Evolutionary conservation across 1,139 yeast genomes (phyloP).

Genomic region (Oligophagozyma castellii): DNA sequence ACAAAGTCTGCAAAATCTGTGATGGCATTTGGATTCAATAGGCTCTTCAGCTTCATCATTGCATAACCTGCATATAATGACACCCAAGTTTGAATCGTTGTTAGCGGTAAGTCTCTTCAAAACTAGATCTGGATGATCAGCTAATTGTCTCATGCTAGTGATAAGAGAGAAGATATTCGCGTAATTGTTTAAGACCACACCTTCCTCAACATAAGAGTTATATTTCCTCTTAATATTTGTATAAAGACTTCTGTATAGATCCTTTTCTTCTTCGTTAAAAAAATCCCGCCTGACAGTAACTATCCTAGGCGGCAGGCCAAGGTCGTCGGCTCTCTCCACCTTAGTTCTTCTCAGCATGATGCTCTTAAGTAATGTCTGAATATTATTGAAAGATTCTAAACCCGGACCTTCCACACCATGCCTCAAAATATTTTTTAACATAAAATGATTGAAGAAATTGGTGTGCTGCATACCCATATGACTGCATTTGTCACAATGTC

Average conservation of each 20-base stretch:
- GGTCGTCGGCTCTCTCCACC: slow-evolving; percentile 89
- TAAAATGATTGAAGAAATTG: slow-evolving; percentile 87
- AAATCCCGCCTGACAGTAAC: slow-evolving; percentile 76
- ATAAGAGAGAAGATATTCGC: slow-evolving; percentile 93
- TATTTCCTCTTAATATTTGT: slow-evolving; percentile 77
- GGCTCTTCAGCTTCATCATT: slow-evolving; percentile 99
- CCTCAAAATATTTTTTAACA: slow-evolving; percentile 83
- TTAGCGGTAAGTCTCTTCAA: slow-evolving; percentile 43
- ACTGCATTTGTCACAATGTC: slow-evolving; percentile 75
- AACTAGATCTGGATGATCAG: slow-evolving; percentile 95
- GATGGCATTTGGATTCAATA: slow-evolving; percentile 86
- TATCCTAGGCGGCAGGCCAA: slow-evolving; percentile 90
- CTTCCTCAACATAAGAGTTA: slow-evolving; percentile 76
- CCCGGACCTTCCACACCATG: slow-evolving; percentile 76
- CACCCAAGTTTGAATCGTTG: slow-evolving; percentile 32
- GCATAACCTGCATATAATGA: slow-evolving; percentile 79
- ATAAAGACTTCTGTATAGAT: slow-evolving; percentile 74
- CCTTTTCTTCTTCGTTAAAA: slow-evolving; percentile 91
- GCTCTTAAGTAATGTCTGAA: slow-evolving; percentile 58
- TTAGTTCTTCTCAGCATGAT: slow-evolving; percentile 91
- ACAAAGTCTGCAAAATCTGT: slow-evolving; percentile 83
- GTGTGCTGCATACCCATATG: slow-evolving; percentile 93
- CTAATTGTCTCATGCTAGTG: slow-evolving; percentile 93
- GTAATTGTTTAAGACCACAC: slow-evolving; percentile 87
- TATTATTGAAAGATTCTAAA: slow-evolving; percentile 56